These are phyloP conservation scores for Diplodia corticola DNA, from an alignment of 2,329 filamentous ascomycete genomes.

Conservation along the genomic window DNA sequence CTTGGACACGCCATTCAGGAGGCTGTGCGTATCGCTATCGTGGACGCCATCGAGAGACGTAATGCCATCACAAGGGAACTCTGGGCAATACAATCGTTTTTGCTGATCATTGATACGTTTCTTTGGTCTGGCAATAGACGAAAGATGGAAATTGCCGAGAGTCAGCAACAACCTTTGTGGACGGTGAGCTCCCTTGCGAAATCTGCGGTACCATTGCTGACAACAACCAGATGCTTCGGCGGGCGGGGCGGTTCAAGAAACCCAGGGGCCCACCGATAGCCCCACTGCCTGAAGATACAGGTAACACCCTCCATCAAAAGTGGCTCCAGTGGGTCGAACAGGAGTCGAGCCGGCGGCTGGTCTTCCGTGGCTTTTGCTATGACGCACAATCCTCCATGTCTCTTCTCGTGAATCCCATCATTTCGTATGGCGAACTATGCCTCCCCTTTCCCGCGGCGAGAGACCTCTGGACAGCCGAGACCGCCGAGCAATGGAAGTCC, in stretches of 20 bases:
- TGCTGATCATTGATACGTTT: slow-evolving; percentile 54
- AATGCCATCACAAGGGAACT: slow-evolving; percentile 44
- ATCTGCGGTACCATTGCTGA: background rate
- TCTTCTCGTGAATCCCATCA: slow-evolving; percentile 62
- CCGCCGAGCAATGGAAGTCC: slow-evolving; percentile 64
- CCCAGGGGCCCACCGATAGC: slow-evolving; percentile 55
- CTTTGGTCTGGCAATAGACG: slow-evolving; percentile 61
- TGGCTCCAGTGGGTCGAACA: slow-evolving; percentile 65
- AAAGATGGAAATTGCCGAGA: slow-evolving; percentile 61
- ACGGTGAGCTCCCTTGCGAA: slow-evolving; percentile 36
- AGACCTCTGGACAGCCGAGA: slow-evolving; percentile 65
- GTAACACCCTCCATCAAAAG: slow-evolving; percentile 60
- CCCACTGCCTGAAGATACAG: slow-evolving; percentile 57
- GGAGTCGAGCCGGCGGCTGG: slow-evolving; percentile 69
- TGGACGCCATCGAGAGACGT: slow-evolving; percentile 47
- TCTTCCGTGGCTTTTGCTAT: slow-evolving; percentile 64
- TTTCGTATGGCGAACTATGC: slow-evolving; percentile 69
- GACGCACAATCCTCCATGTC: slow-evolving; percentile 70
- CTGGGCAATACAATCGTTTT: slow-evolving; percentile 53
- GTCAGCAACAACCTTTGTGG: slow-evolving; percentile 55
- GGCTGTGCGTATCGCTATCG: slow-evolving; percentile 44
- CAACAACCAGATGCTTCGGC: slow-evolving; percentile 49
- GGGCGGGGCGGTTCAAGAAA: slow-evolving; percentile 60
- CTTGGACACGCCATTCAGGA: slow-evolving; percentile 59
- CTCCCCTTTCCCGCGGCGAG: slow-evolving; percentile 64